A percentile compares a stretch with the other conserved stretches of the same genome.
Evolutionary conservation across 177 flowering plant species (phyloP).

Genomic region (Vitis hybrid): DNA sequence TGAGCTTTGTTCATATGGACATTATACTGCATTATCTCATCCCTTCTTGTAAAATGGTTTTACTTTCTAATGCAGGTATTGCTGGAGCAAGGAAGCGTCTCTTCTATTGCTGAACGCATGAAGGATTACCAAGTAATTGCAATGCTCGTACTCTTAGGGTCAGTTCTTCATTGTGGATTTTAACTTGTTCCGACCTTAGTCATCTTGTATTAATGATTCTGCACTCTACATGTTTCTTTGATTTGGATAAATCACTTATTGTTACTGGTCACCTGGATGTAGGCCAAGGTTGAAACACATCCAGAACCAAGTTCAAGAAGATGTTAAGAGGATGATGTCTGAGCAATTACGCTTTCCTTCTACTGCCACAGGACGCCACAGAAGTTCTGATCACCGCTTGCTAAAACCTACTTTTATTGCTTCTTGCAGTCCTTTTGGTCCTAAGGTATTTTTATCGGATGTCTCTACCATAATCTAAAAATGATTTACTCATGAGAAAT

Average conservation of each 20-base stretch:
- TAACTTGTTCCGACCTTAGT: not conserved
- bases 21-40: not conserved
- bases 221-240: not conserved
- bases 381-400: slow-evolving; percentile 12
- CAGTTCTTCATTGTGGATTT: slow-evolving; percentile 15
- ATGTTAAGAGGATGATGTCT: slow-evolving; percentile 82
- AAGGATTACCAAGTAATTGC: slow-evolving; percentile 82
- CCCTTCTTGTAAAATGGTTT: not conserved
- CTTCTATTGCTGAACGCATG: slow-evolving; percentile 62
- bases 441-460: slow-evolving; percentile 49
- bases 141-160: slow-evolving; percentile 88
- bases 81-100: slow-evolving; percentile 53
- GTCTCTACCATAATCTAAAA: not conserved
- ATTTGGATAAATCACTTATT: not conserved
- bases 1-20: not conserved
- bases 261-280: slow-evolving; percentile 21
- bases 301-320: slow-evolving; percentile 60
- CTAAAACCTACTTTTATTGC: slow-evolving; percentile 64
- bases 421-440: slow-evolving; percentile 86
- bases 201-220: not conserved
- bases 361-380: slow-evolving; percentile 18
- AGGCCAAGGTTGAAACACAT: slow-evolving; percentile 74
- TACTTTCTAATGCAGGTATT: slow-evolving; percentile 42
- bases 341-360: slow-evolving; percentile 49
- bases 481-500: not conserved